Percentiles rank a stretch among this genome's conserved stretches.
These are phyloP conservation scores for Monilinia vaccinii-corymbosi DNA, from an alignment of 2,329 filamentous ascomycete species.

Conservation along the genomic window DNA sequence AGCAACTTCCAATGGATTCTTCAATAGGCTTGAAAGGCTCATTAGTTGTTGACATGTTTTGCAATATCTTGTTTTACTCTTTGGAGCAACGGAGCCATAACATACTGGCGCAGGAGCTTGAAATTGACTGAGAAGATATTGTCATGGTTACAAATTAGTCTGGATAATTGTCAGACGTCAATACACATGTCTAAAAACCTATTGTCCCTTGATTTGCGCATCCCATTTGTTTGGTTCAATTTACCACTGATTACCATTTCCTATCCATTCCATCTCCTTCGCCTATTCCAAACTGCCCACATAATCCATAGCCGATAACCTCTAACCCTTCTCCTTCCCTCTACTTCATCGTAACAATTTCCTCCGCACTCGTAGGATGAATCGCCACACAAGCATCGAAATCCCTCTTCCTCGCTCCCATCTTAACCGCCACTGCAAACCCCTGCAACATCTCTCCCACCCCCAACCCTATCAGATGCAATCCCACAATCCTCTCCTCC, in stretches of 20 bases:
- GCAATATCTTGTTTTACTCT: no score
- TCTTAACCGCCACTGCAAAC: conserved; percentile 69
- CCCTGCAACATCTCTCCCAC: conserved; percentile 66
- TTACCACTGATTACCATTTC: not conserved
- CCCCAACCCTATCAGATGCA: conserved; percentile 40
- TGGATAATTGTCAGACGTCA: no score
- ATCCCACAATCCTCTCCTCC: conserved; percentile 41
- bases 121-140: not conserved
- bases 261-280: no score
- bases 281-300: not conserved
- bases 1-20: not conserved
- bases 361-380: conserved; percentile 68
- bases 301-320: not conserved
- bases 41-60: not conserved
- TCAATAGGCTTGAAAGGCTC: not conserved
- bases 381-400: conserved; percentile 70
- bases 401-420: conserved; percentile 70
- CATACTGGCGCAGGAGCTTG: not conserved
- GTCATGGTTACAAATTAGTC: not conserved
- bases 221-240: not conserved
- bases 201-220: not conserved
- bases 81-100: no score
- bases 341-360: conserved; percentile 44
- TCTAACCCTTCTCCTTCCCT: not conserved
- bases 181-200: not conserved